Conservation (phyloP, 1,139 yeast genomes). For the Magnusiomyces magnusii region DNA sequence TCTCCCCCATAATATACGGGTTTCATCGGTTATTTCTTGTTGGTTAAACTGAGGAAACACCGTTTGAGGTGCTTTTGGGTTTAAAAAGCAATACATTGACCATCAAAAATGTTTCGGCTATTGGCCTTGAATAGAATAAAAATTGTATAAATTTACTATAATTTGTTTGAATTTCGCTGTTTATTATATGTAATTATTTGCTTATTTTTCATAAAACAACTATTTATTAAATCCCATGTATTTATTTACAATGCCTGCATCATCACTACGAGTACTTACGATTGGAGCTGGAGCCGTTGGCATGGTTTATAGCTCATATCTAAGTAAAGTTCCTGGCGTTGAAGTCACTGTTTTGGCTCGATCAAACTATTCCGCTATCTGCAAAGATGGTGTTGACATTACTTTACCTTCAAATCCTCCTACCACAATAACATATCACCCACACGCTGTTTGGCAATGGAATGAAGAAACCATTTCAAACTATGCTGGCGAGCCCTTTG, state of each 20-base stretch:
- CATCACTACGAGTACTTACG: constrained; percentile 9
- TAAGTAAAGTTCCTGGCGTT: constrained; percentile 12
- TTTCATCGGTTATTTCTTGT: no score
- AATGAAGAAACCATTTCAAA: constrained; percentile 7
- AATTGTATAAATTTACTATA: no score
- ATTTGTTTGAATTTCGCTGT: no score
- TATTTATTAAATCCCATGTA: no score
- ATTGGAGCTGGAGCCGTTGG: constrained; percentile 25
- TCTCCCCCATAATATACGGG: no score
- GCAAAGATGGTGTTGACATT: constrained; percentile 16
- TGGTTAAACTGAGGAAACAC: no score
- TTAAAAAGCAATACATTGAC: no score
- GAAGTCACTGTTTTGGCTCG: constrained; percentile 20
- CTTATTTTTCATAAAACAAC: no score
- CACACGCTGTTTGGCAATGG: constrained; percentile 14
- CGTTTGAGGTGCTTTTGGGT: no score
- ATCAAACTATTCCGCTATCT: constrained; percentile 20
- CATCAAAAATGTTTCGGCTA: no score
- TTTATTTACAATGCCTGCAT: background rate
- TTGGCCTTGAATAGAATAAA: no score
- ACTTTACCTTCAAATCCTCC: constrained; percentile 4
- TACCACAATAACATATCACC: background rate
- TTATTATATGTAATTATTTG: no score
- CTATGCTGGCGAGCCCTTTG: constrained; percentile 19
- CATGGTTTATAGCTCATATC: constrained; percentile 16